A percentile compares a stretch with the other conserved stretches of the same genome.
Conservation (phyloP, 768 basidiomycete species). For the Pleurotus cornucopiae region DNA sequence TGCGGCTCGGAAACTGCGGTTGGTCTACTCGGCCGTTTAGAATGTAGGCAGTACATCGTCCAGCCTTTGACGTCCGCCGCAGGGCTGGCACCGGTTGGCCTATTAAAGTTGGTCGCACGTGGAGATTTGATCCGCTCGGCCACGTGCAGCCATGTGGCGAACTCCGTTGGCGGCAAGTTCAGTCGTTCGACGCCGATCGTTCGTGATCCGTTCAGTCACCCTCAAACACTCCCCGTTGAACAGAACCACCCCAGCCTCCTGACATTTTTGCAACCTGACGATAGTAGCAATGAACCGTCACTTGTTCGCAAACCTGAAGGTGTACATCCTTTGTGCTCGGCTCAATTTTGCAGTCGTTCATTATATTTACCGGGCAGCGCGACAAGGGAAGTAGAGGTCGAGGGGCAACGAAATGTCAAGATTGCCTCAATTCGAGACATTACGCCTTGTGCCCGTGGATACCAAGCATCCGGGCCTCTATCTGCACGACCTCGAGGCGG, state of each 20-base stretch:
- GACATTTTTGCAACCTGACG: not conserved
- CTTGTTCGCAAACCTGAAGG: not conserved
- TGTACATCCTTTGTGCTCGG: not conserved
- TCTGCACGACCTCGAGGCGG: conserved; percentile 1
- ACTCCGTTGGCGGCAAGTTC: too few relatives aligned
- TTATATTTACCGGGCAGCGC: not conserved
- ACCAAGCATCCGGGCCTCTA: not conserved
- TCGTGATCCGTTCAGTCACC: conserved; percentile 4
- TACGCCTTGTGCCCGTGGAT: not conserved
- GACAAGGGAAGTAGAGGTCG: not conserved
- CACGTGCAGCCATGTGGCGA: conserved; percentile 2
- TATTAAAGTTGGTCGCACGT: not conserved
- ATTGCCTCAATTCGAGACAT: not conserved
- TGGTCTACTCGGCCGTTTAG: too few relatives aligned
- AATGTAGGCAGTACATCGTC: too few relatives aligned
- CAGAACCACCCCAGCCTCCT: not conserved
- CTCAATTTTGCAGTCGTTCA: too few relatives aligned
- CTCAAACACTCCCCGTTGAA: not conserved
- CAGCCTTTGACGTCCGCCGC: too few relatives aligned
- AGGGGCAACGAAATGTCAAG: conserved; percentile 2
- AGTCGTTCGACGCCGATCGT: not conserved
- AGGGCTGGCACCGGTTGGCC: too few relatives aligned
- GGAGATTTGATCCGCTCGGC: conserved; percentile 1
- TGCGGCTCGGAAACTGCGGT: too few relatives aligned
- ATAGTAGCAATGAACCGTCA: not conserved